Percentiles rank a stretch among this genome's conserved stretches.
Evolutionary conservation across 2,329 filamentous ascomycete genomes (phyloP).

Genomic region (Volutella citrinella): DNA sequence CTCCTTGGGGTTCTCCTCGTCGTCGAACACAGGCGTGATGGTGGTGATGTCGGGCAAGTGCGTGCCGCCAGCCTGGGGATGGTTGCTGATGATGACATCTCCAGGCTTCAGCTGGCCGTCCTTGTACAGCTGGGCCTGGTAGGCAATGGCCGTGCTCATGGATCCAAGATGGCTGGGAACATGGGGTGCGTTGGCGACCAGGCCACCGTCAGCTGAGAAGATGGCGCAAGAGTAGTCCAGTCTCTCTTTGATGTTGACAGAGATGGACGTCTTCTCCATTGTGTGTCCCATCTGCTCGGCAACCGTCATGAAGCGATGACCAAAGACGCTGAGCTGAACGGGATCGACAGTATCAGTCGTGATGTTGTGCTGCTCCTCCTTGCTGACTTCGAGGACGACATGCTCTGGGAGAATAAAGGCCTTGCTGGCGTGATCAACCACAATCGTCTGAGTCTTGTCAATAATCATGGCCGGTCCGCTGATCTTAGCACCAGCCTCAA

Average conservation of each 20-base stretch:
- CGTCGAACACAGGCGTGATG: slow-evolving; percentile 28
- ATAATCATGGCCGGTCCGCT: slow-evolving; percentile 67
- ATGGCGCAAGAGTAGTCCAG: slow-evolving; percentile 77
- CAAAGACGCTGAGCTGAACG: slow-evolving; percentile 71
- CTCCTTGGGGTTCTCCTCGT: slow-evolving; percentile 23
- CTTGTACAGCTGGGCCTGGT: slow-evolving; percentile 66
- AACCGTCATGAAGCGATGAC: slow-evolving; percentile 77
- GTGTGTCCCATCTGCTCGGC: slow-evolving; percentile 79
- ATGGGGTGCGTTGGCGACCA: slow-evolving; percentile 74
- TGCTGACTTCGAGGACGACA: slow-evolving; percentile 32
- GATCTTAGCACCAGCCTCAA: slow-evolving; percentile 18
- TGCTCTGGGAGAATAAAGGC: slow-evolving; percentile 32
- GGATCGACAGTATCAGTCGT: slow-evolving; percentile 56
- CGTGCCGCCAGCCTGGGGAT: slow-evolving; percentile 46
- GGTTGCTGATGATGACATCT: slow-evolving; percentile 68
- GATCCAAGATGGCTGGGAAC: slow-evolving; percentile 72
- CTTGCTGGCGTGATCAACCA: slow-evolving; percentile 50
- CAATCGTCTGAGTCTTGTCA: slow-evolving; percentile 71
- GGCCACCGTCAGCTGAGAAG: slow-evolving; percentile 68
- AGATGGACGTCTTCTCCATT: slow-evolving; percentile 73
- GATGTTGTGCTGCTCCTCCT: slow-evolving; percentile 15
- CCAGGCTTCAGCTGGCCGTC: slow-evolving; percentile 65
- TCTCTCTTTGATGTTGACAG: slow-evolving; percentile 75
- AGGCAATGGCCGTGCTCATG: slow-evolving; percentile 72
- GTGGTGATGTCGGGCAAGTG: slow-evolving; percentile 27